These are phyloP conservation scores for Talaromyces wortmannii DNA, from an alignment of 495 filamentous ascomycete genomes.

Conservation along the genomic window DNA sequence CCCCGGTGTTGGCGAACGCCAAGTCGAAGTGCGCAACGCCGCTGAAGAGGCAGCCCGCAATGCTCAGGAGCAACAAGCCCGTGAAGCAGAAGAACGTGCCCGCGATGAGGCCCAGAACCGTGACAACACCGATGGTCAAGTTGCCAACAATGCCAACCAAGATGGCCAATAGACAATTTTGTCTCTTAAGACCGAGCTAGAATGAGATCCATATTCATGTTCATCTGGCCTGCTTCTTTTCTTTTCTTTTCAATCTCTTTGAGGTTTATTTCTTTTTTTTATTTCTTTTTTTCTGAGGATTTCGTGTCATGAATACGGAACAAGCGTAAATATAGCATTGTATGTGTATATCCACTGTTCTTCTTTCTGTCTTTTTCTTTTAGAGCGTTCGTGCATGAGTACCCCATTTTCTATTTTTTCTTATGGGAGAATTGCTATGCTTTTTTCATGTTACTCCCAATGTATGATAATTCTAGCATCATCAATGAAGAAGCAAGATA, in stretches of 20 bases:
- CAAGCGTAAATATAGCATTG: background rate
- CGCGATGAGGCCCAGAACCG: background rate
- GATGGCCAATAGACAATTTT: background rate
- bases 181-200: background rate
- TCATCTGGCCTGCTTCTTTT: too few relatives aligned
- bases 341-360: background rate
- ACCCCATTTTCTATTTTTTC: background rate
- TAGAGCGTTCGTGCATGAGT: background rate
- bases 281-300: background rate
- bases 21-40: slow-evolving; percentile 64
- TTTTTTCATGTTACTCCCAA: background rate
- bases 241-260: background rate
- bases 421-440: background rate
- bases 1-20: slow-evolving; percentile 77
- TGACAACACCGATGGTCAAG: background rate
- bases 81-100: slow-evolving; percentile 25
- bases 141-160: background rate
- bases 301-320: background rate
- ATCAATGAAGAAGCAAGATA: background rate
- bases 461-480: background rate
- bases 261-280: background rate
- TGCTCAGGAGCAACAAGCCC: slow-evolving; percentile 35
- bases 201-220: too few relatives aligned
- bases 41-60: slow-evolving; percentile 47
- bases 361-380: background rate